Base-by-base conservation (phyloP, 108 stramenopile genomes). In the Parmales sp. region DNA sequence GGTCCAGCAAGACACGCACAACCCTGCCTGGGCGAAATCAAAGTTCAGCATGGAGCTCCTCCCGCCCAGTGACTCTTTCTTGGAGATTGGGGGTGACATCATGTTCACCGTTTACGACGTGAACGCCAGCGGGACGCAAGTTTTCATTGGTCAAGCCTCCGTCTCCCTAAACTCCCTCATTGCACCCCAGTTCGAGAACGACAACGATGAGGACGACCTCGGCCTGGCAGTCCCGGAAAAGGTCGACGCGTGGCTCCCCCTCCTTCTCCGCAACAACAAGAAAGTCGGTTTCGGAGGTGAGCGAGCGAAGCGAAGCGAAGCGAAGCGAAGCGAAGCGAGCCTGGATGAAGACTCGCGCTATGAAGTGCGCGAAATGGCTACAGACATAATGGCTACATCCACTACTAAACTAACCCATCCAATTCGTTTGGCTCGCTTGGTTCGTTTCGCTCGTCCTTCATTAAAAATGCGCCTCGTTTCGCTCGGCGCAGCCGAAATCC, bases 31-130 rank as follows among this genome's bases (percentile, higher is more conserved):
- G 3, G 54, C 29, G 54, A 60, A 60, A 34, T 28, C 31, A 2
- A 60, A 60, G 31, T 60, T 60, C 20, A 60, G 54, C 28, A 11
- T 60, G 54, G 54, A 60, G 16, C 4, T 60, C 5, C 31, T 60
- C 16, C 54, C 54, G 13, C 26, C 54, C 16, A n/a, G n/a, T n/a
- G n/a, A n/a, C n/a, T n/a, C n/a, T n/a, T n/a, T n/a, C n/a, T n/a
- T n/a, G n/a, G 54, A 60, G 20, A 34, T 28, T 7, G 26, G 54
- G 54, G 54, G 54, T 11, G 54, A 60, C 54, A 1, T 60, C 31
- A 11, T 60, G 2, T 60, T 60, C 28, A 34, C n/a, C 13, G 54
- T 60, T 7, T 60, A 60, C 36, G 54, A 60, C 28, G 31, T 60
- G 26, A 34, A 20, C 28, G 54, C 36, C 28, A 34, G 20, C 4